These are phyloP conservation scores for Dendrocalamus latiflorus DNA, from an alignment of 202 grass and related monocot genomes.

Conservation along the genomic window DNA sequence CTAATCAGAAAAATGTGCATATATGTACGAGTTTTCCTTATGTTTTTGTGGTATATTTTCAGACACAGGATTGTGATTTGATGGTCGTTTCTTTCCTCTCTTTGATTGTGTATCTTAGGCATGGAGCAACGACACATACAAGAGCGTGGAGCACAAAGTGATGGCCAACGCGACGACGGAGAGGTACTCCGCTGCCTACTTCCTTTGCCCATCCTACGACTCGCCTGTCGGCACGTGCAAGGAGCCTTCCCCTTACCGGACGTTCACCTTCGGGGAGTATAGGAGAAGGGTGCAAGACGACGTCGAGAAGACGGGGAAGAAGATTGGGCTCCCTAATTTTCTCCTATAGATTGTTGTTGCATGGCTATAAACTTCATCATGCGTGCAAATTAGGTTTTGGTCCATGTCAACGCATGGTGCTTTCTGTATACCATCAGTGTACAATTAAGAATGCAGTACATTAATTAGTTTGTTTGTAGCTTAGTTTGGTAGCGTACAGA, in stretches of 20 bases:
- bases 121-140: slow-evolving; percentile 95
- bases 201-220: slow-evolving; percentile 68
- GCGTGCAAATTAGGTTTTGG: too few relatives aligned
- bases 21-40: neutral
- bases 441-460: too few relatives aligned
- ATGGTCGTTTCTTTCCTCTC: neutral
- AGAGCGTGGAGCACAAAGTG: slow-evolving; percentile 86
- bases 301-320: slow-evolving; percentile 58
- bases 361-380: too few relatives aligned
- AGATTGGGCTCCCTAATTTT: slow-evolving; percentile 71
- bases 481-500: too few relatives aligned
- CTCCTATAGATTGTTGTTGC: slow-evolving; percentile 9
- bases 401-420: too few relatives aligned
- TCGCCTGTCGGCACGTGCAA: slow-evolving; percentile 54
- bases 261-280: slow-evolving; percentile 88
- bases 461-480: too few relatives aligned
- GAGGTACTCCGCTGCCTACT: slow-evolving; percentile 78
- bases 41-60: neutral
- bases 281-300: slow-evolving; percentile 66
- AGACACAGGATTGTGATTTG: neutral
- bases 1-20: neutral
- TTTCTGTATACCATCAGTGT: too few relatives aligned
- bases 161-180: slow-evolving; percentile 49
- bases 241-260: slow-evolving; percentile 49
- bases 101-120: slow-evolving; percentile 27